Conservation (phyloP, 78 protist species). For the Dictyostelium citrinum region DNA sequence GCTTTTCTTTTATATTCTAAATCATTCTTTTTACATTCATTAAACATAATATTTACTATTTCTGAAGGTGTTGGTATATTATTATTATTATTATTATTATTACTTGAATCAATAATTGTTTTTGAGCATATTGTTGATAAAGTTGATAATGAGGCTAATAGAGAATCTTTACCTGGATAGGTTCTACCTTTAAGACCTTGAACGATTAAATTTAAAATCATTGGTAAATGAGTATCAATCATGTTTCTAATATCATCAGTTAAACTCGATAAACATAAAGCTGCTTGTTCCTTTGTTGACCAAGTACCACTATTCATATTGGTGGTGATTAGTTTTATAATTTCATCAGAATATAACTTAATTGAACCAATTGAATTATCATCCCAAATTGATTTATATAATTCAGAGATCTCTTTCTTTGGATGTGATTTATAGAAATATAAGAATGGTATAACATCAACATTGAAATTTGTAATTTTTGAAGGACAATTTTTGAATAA, state of each 20-base stretch:
- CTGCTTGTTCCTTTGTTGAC: conserved; percentile 72
- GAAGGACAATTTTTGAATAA: conserved; percentile 23
- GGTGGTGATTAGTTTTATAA: conserved; percentile 19
- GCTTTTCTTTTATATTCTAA: conserved; percentile 79
- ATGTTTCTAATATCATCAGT: conserved; percentile 43
- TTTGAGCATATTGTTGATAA: conserved; percentile 21
- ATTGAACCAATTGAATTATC: conserved; percentile 52
- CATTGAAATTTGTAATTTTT: conserved; percentile 8
- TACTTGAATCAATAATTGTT: background rate
- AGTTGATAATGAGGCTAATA: conserved; percentile 45
- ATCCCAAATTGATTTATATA: conserved; percentile 61
- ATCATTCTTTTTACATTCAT: conserved; percentile 77
- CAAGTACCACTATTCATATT: conserved; percentile 14
- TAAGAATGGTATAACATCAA: conserved; percentile 60
- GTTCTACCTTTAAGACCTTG: conserved; percentile 72
- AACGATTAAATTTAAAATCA: background rate
- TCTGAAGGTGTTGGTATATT: background rate
- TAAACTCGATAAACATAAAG: conserved; percentile 53
- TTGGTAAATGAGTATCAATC: conserved; percentile 40
- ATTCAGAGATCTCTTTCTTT: conserved; percentile 44
- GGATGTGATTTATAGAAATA: conserved; percentile 63
- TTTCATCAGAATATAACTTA: conserved; percentile 47
- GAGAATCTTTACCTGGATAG: conserved; percentile 71
- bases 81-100: background rate
- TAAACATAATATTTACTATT: conserved; percentile 17